phyloP scores from a whole-genome alignment of 73 alveolate species.

The Tetrahymena malaccensis region DNA sequence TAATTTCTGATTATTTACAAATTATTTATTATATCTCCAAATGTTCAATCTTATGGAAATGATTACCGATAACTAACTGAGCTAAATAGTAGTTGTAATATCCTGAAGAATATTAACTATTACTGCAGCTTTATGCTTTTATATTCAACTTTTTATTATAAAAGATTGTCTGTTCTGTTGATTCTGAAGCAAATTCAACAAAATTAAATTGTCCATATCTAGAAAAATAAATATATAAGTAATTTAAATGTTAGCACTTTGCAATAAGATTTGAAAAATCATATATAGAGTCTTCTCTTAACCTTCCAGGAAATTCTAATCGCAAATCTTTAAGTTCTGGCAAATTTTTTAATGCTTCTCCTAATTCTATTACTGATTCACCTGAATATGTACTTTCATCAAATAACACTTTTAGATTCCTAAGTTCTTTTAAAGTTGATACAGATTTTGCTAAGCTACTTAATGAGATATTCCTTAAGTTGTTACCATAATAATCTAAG shows the following conservation, averaged over 20 bases:
- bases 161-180: not conserved
- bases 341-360: not conserved
- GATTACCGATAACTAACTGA: not conserved
- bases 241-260: not conserved
- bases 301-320: not conserved
- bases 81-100: too few species aligned
- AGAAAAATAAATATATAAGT: not conserved
- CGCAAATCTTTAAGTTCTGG: not conserved
- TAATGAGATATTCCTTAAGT: not conserved
- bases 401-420: not conserved
- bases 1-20: not conserved
- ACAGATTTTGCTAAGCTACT: not conserved
- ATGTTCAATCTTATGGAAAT: not conserved
- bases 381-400: not conserved
- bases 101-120: not conserved
- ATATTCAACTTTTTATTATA: not conserved
- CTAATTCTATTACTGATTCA: not conserved
- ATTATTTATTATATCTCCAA: too few species aligned
- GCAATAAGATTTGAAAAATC: not conserved
- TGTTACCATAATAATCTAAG: not conserved
- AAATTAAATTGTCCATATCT: not conserved
- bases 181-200: not conserved
- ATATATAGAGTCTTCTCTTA: not conserved
- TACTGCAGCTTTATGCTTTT: not conserved
- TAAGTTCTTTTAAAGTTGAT: not conserved